Percentiles rank a stretch among this genome's conserved stretches.
phyloP scores from a whole-genome alignment of 148 eudicot species.

The Beta vulgaris region DNA sequence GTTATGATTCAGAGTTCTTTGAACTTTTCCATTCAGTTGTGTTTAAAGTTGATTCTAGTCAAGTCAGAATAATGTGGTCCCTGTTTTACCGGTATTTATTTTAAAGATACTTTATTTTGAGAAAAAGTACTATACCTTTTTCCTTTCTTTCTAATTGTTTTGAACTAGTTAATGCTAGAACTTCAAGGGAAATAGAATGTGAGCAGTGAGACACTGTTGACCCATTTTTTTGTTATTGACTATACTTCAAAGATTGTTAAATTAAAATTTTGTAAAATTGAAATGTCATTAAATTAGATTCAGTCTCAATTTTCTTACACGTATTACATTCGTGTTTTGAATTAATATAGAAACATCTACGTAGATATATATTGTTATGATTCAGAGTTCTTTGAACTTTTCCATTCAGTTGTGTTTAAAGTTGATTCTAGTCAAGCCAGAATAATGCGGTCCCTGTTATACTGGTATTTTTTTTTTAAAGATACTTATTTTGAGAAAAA shows the following conservation, averaged over 20 bases:
- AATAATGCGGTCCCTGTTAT: background rate
- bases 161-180: background rate
- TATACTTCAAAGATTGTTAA: no score
- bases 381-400: background rate
- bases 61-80: slow-evolving; percentile 10
- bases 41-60: background rate
- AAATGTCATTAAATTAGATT: background rate
- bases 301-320: background rate
- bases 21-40: background rate
- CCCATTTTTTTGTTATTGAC: no score
- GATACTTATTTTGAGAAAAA: background rate
- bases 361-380: background rate
- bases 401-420: background rate
- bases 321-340: background rate
- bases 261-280: background rate
- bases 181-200: background rate
- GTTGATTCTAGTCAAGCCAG: background rate
- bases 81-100: no score
- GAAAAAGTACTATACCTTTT: no score
- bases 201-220: background rate
- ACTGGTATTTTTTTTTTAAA: no score
- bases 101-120: no score
- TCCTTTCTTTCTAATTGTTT: background rate
- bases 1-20: background rate
- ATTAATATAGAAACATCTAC: background rate